Base-by-base conservation (phyloP, 129 eudicot species). In the Pittosporum tobira region DNA sequence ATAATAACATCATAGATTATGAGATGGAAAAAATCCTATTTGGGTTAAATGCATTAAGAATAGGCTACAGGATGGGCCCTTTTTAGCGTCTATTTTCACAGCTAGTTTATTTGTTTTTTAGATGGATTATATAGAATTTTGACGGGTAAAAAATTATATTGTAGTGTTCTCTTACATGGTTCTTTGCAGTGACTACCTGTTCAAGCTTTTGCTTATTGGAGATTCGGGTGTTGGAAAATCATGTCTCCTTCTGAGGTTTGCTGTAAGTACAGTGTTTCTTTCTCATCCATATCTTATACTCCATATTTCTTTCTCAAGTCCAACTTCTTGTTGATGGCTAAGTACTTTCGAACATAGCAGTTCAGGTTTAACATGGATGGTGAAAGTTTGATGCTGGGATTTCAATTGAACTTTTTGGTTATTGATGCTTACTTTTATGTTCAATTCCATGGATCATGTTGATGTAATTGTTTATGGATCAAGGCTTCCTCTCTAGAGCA, bases 161-260 rank as follows among this genome's bases (percentile, higher is more conserved):
- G 47, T 28, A 29, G 28, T 62, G 16, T 46, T 31, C 43, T 0
- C 15, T 38, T 44, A 6, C 43, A 1, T 63, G 57, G 29, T 50
- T n/a, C 7, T 50, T 62, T 80, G 79, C 73, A 90, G 98, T 27
- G 98, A 90, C 75, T 90, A 90, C 69, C 84, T 89, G 63, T 89
- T 89, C 46, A 89, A 89, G 81, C 95, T 89, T 55, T 73, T 89
- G 75, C 97, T 90, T 22, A 90, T 90, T 57, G 98, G 98, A 73
- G 98, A 90, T 74, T 90, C 98, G 19, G 98, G 98, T 71, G 98
- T 90, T 62, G 98, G 98, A 37, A 90, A 90, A 69, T 90, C 98
- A 54, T 90, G 95, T 74, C 95, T 90, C 51, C 87, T 90, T 51
- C 58, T 90, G 81, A 83, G 98, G 77, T 90, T 90, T 78, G 98